Conservation (phyloP, 2,329 filamentous ascomycete species). For the Fusarium paranaense region DNA sequence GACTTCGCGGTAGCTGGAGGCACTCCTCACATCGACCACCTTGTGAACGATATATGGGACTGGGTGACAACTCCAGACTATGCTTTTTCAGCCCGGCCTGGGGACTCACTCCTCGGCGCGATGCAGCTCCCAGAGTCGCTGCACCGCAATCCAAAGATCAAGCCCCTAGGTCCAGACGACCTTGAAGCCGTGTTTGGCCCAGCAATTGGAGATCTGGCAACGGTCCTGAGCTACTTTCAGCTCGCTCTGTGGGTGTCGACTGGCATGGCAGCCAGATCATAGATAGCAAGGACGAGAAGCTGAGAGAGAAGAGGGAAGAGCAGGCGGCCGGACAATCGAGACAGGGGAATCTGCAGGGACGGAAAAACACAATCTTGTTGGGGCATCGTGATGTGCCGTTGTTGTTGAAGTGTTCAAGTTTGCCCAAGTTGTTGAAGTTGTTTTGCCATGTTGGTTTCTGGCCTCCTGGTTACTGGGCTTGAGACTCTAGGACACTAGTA, state of each 20-base stretch:
- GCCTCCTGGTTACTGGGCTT: constrained; percentile 3
- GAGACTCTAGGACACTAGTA: constrained; percentile 37
- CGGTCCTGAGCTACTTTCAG: neutral
- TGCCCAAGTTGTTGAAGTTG: constrained; percentile 10
- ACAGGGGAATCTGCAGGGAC: neutral
- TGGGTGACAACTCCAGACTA: neutral
- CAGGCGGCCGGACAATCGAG: neutral
- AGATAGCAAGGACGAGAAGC: neutral
- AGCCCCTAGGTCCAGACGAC: neutral
- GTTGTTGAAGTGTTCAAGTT: constrained; percentile 19
- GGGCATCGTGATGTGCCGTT: constrained; percentile 4
- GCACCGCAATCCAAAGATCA: neutral
- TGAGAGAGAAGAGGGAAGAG: neutral
- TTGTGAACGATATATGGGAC: neutral
- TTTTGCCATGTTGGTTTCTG: constrained; percentile 13
- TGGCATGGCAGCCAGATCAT: neutral
- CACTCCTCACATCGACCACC: neutral
- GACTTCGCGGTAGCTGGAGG: neutral
- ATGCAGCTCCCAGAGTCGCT: neutral
- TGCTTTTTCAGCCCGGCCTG: neutral
- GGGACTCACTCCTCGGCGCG: neutral
- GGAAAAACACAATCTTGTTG: neutral
- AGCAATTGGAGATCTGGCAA: neutral
- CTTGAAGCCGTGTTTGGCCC: neutral
- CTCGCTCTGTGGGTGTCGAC: neutral